Conservation (phyloP, 345 rosid species). For the Sisymbrium irio region DNA sequence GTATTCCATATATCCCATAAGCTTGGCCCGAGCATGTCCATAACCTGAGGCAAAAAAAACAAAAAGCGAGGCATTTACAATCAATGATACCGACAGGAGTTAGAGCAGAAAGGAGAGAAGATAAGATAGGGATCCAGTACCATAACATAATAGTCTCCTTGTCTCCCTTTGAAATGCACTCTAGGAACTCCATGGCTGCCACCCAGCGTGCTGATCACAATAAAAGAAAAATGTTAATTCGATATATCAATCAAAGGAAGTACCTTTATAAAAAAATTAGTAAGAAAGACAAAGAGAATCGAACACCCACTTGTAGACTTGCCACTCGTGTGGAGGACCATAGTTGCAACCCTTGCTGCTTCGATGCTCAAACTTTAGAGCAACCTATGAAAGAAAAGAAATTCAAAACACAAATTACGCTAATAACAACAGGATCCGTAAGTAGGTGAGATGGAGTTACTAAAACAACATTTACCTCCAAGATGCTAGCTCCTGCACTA, state of each 20-base stretch:
- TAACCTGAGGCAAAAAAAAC: conserved; percentile 52
- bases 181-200: conserved; percentile 95
- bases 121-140: conserved; percentile 36
- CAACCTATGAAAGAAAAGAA: conserved; percentile 59
- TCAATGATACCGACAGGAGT: conserved; percentile 10
- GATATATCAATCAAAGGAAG: conserved; percentile 4
- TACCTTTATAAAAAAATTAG: not conserved
- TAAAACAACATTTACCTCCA: conserved; percentile 55
- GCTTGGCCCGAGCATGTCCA: conserved; percentile 99
- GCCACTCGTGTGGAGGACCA: conserved; percentile 99
- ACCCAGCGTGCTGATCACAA: conserved; percentile 74
- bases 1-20: conserved; percentile 99
- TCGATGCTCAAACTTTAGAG: conserved; percentile 92
- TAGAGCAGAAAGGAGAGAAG: conserved; percentile 16
- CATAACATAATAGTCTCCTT: conserved; percentile 97
- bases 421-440: not conserved
- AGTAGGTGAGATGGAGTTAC: not conserved
- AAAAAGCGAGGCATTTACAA: conserved; percentile 8
- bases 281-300: not conserved
- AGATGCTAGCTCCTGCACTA: conserved; percentile 66
- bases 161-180: conserved; percentile 91
- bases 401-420: not conserved
- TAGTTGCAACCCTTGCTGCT: conserved; percentile 97
- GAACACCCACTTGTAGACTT: conserved; percentile 76
- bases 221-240: not conserved